These are phyloP conservation scores for Urostyla sp. DNA, from an alignment of 73 alveolate genomes.

Conservation along the genomic window DNA sequence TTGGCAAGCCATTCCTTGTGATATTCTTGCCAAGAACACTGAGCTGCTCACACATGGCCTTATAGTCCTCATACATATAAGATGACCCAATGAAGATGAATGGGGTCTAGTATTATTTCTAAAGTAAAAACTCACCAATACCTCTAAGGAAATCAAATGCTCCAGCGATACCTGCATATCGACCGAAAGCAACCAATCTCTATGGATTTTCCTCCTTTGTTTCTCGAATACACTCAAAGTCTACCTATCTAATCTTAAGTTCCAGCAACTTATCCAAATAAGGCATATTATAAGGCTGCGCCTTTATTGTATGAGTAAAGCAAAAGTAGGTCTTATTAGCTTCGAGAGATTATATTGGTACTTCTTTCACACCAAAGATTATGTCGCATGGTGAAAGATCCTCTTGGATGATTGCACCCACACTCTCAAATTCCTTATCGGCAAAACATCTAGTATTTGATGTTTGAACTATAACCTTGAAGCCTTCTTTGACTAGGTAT, in stretches of 20 bases:
- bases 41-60: constrained; percentile 67
- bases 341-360: constrained; percentile 67
- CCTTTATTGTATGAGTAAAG: constrained; percentile 90
- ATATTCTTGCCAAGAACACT: constrained; percentile 69
- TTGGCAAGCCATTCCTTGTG: constrained; percentile 73
- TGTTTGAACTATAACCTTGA: constrained; percentile 82
- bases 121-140: constrained; percentile 79
- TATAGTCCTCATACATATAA: constrained; percentile 74
- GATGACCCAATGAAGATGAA: constrained; percentile 78
- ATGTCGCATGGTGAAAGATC: constrained; percentile 77
- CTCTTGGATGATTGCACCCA: constrained; percentile 82
- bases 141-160: constrained; percentile 83
- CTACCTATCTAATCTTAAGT: constrained; percentile 79
- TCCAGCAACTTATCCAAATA: constrained; percentile 81
- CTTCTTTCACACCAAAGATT: constrained; percentile 89
- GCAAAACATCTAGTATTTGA: constrained; percentile 81
- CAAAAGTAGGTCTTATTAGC: constrained; percentile 79
- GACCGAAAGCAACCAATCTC: constrained; percentile 85
- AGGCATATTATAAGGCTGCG: constrained; percentile 86
- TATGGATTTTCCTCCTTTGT: constrained; percentile 43
- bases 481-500: constrained; percentile 62
- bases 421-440: constrained; percentile 79
- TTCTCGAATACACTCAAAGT: constrained; percentile 87
- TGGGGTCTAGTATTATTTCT: constrained; percentile 73
- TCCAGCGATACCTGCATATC: constrained; percentile 93